Percentiles rank a stretch among this genome's conserved stretches.
These are phyloP conservation scores for Grammothele lineata DNA, from an alignment of 768 basidiomycete genomes.

Conservation along the genomic window DNA sequence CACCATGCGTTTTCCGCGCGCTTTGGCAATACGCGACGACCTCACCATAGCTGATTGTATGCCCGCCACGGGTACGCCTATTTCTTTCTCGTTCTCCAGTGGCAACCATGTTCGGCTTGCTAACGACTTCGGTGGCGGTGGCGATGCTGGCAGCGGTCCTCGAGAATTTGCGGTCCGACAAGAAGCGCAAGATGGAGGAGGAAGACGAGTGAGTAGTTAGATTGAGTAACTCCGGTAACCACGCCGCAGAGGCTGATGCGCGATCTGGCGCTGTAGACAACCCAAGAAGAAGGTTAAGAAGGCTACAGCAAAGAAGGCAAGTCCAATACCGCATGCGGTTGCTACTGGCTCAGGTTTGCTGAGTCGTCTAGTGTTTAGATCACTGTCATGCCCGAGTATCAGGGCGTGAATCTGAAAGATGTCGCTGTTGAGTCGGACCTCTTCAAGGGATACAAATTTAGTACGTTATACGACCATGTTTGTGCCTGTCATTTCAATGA, in stretches of 20 bases:
- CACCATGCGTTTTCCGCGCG: conserved; percentile 95
- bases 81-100: not conserved
- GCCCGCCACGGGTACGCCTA: conserved; percentile 53
- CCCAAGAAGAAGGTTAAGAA: conserved; percentile 59
- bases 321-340: too few relatives aligned
- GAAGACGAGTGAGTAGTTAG: conserved; percentile 23
- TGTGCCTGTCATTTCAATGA: not conserved
- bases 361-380: too few relatives aligned
- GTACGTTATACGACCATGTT: conserved; percentile 40
- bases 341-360: too few relatives aligned
- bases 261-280: conserved; percentile 17
- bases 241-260: too few relatives aligned
- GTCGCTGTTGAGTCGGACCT: conserved; percentile 58
- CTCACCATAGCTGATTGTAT: conserved; percentile 68
- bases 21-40: conserved; percentile 75
- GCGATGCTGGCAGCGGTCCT: conserved; percentile 41
- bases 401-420: conserved; percentile 58
- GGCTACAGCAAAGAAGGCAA: conserved; percentile 44
- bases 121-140: not conserved
- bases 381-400: conserved; percentile 58
- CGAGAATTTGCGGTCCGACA: conserved; percentile 56
- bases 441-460: conserved; percentile 75
- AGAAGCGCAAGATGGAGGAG: conserved; percentile 74
- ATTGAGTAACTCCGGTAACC: too few relatives aligned
- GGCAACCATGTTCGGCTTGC: not conserved